Percentiles rank a stretch among this genome's conserved stretches.
phyloP scores from a whole-genome alignment of 805 yeast genomes.

The Wickerhamiella spandovensis region DNA sequence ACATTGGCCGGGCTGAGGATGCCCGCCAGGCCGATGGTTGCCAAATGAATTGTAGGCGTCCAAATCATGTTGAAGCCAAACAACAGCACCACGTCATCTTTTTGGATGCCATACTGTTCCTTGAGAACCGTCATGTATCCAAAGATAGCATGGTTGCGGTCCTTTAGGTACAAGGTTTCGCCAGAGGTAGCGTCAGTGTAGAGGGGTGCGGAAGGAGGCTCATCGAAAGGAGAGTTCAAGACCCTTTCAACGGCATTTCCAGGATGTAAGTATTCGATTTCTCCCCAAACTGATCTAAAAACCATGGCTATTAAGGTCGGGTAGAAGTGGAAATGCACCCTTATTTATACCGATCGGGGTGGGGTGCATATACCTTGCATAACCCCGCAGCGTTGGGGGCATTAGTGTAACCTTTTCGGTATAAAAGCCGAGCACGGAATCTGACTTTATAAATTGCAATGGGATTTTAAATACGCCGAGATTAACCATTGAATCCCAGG shows the following conservation, averaged over 20 bases:
- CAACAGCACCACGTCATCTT: conserved; percentile 22
- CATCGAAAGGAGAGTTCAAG: not conserved
- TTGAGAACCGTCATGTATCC: conserved; percentile 15
- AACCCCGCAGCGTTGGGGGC: not conserved
- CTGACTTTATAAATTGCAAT: not conserved
- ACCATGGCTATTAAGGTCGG: not conserved
- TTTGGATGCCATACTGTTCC: conserved; percentile 11
- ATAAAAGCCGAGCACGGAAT: not conserved
- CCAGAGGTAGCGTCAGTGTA: conserved; percentile 17
- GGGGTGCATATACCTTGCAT: not conserved
- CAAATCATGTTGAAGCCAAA: conserved; percentile 21
- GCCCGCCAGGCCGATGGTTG: conserved; percentile 20
- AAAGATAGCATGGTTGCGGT: conserved; percentile 10
- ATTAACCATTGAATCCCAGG: too few relatives aligned
- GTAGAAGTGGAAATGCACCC: too few relatives aligned
- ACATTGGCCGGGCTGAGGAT: conserved; percentile 25
- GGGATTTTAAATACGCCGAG: not conserved
- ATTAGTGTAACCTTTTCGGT: not conserved
- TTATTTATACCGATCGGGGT: not conserved
- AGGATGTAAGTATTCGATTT: not conserved
- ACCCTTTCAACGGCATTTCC: not conserved
- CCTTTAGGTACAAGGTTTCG: conserved; percentile 9
- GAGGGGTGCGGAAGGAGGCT: not conserved
- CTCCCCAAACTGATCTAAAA: not conserved
- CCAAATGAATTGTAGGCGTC: conserved; percentile 22